Conservation (phyloP, 2,329 filamentous ascomycete genomes). For the Alternaria triticimaculans region DNA sequence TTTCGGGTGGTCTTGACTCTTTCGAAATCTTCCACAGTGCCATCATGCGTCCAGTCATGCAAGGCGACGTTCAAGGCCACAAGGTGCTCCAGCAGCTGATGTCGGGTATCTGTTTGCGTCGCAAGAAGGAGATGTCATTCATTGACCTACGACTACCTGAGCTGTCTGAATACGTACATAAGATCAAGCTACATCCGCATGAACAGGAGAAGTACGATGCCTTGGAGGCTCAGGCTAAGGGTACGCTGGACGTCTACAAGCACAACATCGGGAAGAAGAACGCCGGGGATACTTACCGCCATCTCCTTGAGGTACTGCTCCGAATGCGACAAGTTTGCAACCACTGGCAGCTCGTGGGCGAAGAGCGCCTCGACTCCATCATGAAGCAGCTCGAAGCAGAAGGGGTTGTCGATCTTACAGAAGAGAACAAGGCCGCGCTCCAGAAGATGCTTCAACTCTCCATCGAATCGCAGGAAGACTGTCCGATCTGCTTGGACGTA, state of each 20-base stretch:
- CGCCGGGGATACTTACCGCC: constrained; percentile 65
- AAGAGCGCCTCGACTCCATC: constrained; percentile 72
- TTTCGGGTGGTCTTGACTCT: constrained; percentile 77
- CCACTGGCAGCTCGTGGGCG: constrained; percentile 82
- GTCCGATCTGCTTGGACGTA: constrained; percentile 78
- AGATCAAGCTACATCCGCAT: constrained; percentile 73
- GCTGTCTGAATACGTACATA: constrained; percentile 79
- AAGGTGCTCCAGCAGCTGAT: constrained; percentile 77
- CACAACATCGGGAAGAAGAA: constrained; percentile 50
- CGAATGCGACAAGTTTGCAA: constrained; percentile 87
- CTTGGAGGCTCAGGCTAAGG: constrained; percentile 73
- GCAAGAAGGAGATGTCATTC: constrained; percentile 88
- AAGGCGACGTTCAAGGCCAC: constrained; percentile 64
- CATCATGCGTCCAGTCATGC: constrained; percentile 71
- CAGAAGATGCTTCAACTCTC: constrained; percentile 77
- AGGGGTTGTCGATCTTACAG: constrained; percentile 71
- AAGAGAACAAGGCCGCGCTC: constrained; percentile 73
- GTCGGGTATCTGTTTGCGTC: constrained; percentile 78
- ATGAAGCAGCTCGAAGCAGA: constrained; percentile 72
- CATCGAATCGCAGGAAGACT: constrained; percentile 83
- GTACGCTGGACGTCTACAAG: constrained; percentile 69
- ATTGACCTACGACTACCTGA: constrained; percentile 80
- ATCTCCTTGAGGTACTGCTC: constrained; percentile 80
- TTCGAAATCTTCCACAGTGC: constrained; percentile 75
- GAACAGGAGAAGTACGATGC: constrained; percentile 81